Conservation (phyloP, 192 early-diverging fungal species). For the Podila horticola region DNA sequence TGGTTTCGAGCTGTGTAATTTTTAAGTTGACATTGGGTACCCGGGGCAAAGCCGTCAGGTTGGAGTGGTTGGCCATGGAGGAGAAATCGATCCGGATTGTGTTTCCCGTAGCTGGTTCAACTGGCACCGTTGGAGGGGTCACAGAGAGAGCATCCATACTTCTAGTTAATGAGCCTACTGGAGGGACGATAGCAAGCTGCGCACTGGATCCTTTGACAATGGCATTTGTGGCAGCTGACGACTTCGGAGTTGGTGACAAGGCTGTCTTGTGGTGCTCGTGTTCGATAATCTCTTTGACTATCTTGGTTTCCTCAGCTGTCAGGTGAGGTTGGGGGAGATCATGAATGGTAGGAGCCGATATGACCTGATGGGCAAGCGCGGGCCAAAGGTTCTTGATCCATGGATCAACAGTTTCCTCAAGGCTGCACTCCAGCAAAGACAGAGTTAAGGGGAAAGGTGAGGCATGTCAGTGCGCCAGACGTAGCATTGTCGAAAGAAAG, state of each 20-base stretch:
- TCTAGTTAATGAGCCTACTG: conserved; percentile 9
- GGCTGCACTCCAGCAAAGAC: conserved; percentile 44
- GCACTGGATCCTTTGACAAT: neutral
- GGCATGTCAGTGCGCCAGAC: neutral
- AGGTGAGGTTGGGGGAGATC: conserved; percentile 28
- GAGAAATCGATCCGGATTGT: conserved; percentile 58
- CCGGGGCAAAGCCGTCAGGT: conserved; percentile 69
- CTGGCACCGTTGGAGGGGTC: neutral
- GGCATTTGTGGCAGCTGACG: neutral
- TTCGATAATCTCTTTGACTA: conserved; percentile 24
- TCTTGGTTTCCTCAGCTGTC: conserved; percentile 23
- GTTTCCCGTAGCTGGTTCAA: conserved; percentile 20
- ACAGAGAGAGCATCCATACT: conserved; percentile 17
- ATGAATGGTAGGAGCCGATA: conserved; percentile 21
- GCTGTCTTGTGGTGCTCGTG: conserved; percentile 9
- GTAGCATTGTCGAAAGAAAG: conserved; percentile 1
- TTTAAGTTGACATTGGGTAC: conserved; percentile 60
- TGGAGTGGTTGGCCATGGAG: conserved; percentile 51
- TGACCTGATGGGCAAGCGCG: conserved; percentile 60
- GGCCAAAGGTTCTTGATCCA: conserved; percentile 92
- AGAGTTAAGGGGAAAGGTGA: neutral
- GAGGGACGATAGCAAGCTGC: neutral
- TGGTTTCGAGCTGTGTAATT: conserved; percentile 27
- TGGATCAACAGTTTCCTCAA: conserved; percentile 90
- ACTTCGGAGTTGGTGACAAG: neutral